Percentiles rank a stretch among this genome's conserved stretches.
Conservation (phyloP, 352 stramenopile genomes). For the Blastocystis sp. region DNA sequence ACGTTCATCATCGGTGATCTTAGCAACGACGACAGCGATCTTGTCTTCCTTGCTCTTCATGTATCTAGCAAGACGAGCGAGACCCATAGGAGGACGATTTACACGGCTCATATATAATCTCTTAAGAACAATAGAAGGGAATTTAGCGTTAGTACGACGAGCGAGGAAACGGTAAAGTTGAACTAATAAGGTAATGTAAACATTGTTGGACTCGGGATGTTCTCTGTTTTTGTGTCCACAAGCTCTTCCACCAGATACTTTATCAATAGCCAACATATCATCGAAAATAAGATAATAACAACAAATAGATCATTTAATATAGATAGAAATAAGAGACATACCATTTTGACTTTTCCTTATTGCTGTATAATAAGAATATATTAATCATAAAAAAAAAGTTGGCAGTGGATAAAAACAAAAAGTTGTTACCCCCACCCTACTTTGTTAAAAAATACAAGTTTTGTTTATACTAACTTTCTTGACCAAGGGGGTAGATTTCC, state of each 20-base stretch:
- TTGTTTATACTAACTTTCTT: too few relatives aligned
- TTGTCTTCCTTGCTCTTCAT: slow-evolving; percentile 96
- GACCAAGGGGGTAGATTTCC: too few relatives aligned
- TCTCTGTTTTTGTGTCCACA: slow-evolving; percentile 88
- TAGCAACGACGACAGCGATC: slow-evolving; percentile 87
- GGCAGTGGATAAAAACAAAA: too few relatives aligned
- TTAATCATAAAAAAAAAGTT: too few relatives aligned
- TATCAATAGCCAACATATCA: slow-evolving; percentile 79
- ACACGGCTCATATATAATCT: slow-evolving; percentile 95
- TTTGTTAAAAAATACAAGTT: too few relatives aligned
- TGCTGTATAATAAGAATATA: too few relatives aligned
- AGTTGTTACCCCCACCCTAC: too few relatives aligned
- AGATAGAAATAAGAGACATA: too few relatives aligned
- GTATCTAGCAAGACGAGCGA: slow-evolving; percentile 79
- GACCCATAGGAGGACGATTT: slow-evolving; percentile 86
- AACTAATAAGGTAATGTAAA: slow-evolving; percentile 94
- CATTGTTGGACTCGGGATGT: slow-evolving; percentile 91
- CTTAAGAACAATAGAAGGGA: slow-evolving; percentile 90
- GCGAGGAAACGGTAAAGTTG: slow-evolving; percentile 81
- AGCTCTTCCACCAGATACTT: slow-evolving; percentile 89
- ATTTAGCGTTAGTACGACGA: slow-evolving; percentile 89
- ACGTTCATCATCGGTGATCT: slow-evolving; percentile 94
- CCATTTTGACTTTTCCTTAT: too few relatives aligned
- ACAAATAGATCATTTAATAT: too few relatives aligned
- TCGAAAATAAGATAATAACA: too few relatives aligned